These are phyloP conservation scores for Cladosporium sp. DNA, from an alignment of 2,329 filamentous ascomycete species.

Conservation along the genomic window DNA sequence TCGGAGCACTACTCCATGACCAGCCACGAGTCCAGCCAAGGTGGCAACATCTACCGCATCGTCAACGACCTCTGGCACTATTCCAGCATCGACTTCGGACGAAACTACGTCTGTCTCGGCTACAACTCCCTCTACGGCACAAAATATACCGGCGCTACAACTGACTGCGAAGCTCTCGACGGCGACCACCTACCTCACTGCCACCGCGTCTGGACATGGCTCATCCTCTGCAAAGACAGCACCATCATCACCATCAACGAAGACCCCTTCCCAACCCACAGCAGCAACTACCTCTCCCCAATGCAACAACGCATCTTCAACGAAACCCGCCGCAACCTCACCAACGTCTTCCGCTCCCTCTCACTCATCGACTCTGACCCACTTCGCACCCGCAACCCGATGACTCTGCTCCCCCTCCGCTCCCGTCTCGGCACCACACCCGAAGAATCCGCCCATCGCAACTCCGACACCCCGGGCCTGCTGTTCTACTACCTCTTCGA, in stretches of 20 bases:
- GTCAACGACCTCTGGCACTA: slow-evolving; percentile 75
- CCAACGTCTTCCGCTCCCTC: slow-evolving; percentile 62
- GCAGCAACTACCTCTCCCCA: slow-evolving; percentile 38
- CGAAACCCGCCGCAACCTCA: slow-evolving; percentile 58
- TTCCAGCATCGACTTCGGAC: slow-evolving; percentile 69
- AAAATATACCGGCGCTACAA: slow-evolving; percentile 41
- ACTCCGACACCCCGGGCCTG: slow-evolving; percentile 58
- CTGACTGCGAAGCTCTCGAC: slow-evolving; percentile 20
- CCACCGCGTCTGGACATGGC: slow-evolving; percentile 66
- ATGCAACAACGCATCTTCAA: slow-evolving; percentile 50
- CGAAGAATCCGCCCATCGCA: slow-evolving; percentile 48
- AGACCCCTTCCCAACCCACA: slow-evolving; percentile 45
- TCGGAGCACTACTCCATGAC: slow-evolving; percentile 30
- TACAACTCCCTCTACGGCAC: slow-evolving; percentile 63
- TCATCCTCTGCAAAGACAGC: slow-evolving; percentile 67
- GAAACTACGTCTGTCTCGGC: slow-evolving; percentile 68
- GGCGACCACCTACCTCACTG: slow-evolving; percentile 30
- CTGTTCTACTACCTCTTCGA: slow-evolving; percentile 69
- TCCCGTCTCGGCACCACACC: slow-evolving; percentile 46
- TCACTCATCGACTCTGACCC: slow-evolving; percentile 53
- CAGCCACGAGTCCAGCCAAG: slow-evolving; percentile 26
- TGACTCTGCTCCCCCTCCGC: slow-evolving; percentile 47
- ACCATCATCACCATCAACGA: slow-evolving; percentile 73
- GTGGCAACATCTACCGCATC: slow-evolving; percentile 56
- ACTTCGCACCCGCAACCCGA: slow-evolving; percentile 37